Base-by-base conservation (phyloP, 108 stramenopile genomes). In the Cyclotella choctawhatcheeana region DNA sequence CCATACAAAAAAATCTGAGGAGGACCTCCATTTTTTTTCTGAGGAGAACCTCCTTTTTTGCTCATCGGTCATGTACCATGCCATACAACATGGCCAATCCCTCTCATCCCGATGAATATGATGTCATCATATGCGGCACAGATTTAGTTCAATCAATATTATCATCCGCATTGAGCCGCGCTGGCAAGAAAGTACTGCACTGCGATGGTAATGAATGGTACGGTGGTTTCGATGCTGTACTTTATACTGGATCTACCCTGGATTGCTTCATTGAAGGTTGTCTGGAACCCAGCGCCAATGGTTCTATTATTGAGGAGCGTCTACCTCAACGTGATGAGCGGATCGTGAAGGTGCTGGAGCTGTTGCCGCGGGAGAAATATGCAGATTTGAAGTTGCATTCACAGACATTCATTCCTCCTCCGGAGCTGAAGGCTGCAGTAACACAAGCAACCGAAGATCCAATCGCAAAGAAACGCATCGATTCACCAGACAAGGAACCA, bases 131-230 rank as follows among this genome's bases (percentile, higher is more conserved):
- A 17, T 93, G 88, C 50, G 92, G 92, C 12, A 93, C 92, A 54
- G 89, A 88, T 16, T 67, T 93, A 21, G 74, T 85, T 20, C 86
- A 90, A 76, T 86, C 88, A 20, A 91, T 93, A 35, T 30, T 93
- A 20, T 88, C 92, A 1, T 84, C 88, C 2, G 92, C 92, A 32
- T 67, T 93, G 69, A 84, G 88, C 31, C 81, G 89, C 21, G 87
- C 87, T 2, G 93, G 90, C 10, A 82, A 84, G 48, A 78, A 76
- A 31, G 84, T 91, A 24, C 70, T 93, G 64, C 93, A 93, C 56
- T 91, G 88, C 71, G 93, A 93, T 77, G 86, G 82, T 10, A 64
- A 78, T 21, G 93, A 89, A 34, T 81, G 85, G 58, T 93, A 93
- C 63, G 93, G 93, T 25, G 88, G 87, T 56, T 76, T 93, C 24